A percentile compares a stretch with the other conserved stretches of the same genome.
These are phyloP conservation scores for Tothia fuscella DNA, from an alignment of 2,329 filamentous ascomycete genomes.

Conservation along the genomic window DNA sequence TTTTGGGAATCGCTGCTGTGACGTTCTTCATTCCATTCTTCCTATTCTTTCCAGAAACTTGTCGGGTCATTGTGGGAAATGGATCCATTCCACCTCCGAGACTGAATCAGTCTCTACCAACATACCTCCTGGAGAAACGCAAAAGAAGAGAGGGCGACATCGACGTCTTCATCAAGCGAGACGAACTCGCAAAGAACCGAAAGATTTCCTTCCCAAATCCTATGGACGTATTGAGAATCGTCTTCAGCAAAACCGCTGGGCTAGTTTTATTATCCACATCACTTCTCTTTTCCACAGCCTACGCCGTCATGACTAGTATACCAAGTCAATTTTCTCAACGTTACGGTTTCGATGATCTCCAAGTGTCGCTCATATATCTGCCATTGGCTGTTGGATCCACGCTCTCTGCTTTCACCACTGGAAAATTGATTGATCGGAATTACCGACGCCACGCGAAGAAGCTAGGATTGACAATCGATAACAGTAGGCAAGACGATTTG, in stretches of 20 bases:
- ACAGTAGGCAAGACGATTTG: slow-evolving; percentile 44
- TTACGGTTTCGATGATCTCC: slow-evolving; percentile 36
- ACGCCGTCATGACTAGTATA: slow-evolving; percentile 33
- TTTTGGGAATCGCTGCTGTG: slow-evolving; percentile 28
- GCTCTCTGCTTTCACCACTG: slow-evolving; percentile 29
- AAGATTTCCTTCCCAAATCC: slow-evolving; percentile 35
- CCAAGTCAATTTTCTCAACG: slow-evolving; percentile 34
- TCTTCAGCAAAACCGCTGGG: slow-evolving; percentile 28
- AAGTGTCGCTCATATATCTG: slow-evolving; percentile 29
- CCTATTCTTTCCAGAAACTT: slow-evolving; percentile 29
- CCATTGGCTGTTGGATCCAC: slow-evolving; percentile 28
- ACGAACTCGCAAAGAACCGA: slow-evolving; percentile 18
- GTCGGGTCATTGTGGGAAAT: slow-evolving; percentile 21
- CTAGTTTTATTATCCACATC: slow-evolving; percentile 25
- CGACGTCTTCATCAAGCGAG: slow-evolving; percentile 13
- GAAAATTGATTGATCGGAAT: slow-evolving; percentile 57
- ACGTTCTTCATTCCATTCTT: slow-evolving; percentile 22
- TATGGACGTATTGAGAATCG: slow-evolving; percentile 27
- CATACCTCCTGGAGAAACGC: slow-evolving; percentile 1
- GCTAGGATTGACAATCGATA: slow-evolving; percentile 49
- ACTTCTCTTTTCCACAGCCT: slow-evolving; percentile 36
- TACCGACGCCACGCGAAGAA: slow-evolving; percentile 55
- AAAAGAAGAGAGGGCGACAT: slow-evolving; percentile 6
- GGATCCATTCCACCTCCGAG: slow-evolving; percentile 10
- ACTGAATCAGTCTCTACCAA: slow-evolving; percentile 8